Conservation (phyloP, 2,329 filamentous ascomycete species). For the Xylaria sp. region DNA sequence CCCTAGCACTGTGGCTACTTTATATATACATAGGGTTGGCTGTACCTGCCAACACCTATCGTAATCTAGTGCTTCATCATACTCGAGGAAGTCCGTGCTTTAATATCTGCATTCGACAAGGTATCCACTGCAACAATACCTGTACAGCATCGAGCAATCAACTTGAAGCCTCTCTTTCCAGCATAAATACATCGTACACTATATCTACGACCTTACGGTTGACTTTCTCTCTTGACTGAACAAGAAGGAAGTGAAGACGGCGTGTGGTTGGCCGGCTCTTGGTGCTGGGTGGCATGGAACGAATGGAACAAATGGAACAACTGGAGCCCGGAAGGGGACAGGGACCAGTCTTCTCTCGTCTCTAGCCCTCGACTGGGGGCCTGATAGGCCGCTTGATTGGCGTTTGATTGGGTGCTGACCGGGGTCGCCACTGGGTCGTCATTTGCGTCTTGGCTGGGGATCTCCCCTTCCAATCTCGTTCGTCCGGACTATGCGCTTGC, state of each 20-base stretch:
- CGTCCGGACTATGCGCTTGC: conserved; percentile 21
- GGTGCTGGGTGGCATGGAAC: conserved; percentile 13
- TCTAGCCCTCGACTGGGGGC: conserved; percentile 7
- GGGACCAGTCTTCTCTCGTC: conserved; percentile 21
- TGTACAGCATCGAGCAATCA: not conserved
- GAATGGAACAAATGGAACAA: conserved; percentile 12
- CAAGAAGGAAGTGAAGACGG: conserved; percentile 19
- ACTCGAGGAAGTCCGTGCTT: no score
- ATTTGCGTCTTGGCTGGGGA: conserved; percentile 13
- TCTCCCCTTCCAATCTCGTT: conserved; percentile 25
- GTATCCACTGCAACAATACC: conserved; percentile 1
- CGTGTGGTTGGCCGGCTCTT: conserved; percentile 12
- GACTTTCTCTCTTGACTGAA: conserved; percentile 20
- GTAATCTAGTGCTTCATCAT: no score
- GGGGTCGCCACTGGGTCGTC: not conserved
- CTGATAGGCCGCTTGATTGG: no score
- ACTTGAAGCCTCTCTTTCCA: not conserved
- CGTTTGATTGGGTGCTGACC: no score
- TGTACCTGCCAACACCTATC: no score
- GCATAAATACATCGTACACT: not conserved
- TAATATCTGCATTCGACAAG: not conserved
- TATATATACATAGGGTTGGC: no score
- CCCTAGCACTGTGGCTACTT: no score
- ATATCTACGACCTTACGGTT: no score
- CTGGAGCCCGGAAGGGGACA: conserved; percentile 11